Evolutionary conservation across 352 stramenopile species (phyloP), one percentile per base, ranked within the genome.

Genomic region (Phytophthora ohioensis): DNA sequence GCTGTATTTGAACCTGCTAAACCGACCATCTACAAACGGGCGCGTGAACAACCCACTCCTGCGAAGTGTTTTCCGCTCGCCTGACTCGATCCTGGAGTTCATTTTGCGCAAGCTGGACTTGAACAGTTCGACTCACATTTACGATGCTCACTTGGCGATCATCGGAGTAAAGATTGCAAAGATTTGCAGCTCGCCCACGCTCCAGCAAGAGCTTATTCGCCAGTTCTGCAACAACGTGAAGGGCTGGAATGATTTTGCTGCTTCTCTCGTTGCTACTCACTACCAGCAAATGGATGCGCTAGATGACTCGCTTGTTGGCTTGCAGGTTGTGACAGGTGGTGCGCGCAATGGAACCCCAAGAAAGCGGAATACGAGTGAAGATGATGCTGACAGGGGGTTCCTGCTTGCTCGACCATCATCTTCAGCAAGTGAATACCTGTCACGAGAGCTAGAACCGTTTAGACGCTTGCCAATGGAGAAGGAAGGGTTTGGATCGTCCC

Each of bases 101-200:
- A 91, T 94, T 54, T 73, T 91, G 66, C 72, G 77, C 35, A 92
- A 92, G 54, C 48, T 94, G 11, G 56, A 89, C 55, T 62, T 77
- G 10, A 92, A 78, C 36, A 62, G 66, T 7, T 76, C 75, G 17
- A 75, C 67, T 6, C 86, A 91, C 45, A 75, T 78, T 10, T 94
- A 91, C 47, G 86, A 92, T 36, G 79, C 84, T 10, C 86, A 94
- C 67, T 59, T 94, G 32, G 79, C 86, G 13, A 91, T 94, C 39
- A 76, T 94, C 41, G 86, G 84, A 2, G 84, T 94, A 4, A 92
- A 92, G 36, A 92, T 94, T 58, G 82, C 90, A 57, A 91, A 91
- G 62, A 91, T 92, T 52, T 92, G 86, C 51, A 92, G 84, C 47
- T 83, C 85, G 0, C 84, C 85, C 7, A 84, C 79, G 3, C 75